Evolutionary conservation across 2,329 filamentous ascomycete genomes (phyloP).

Genomic region (Uncinocarpus reesii): DNA sequence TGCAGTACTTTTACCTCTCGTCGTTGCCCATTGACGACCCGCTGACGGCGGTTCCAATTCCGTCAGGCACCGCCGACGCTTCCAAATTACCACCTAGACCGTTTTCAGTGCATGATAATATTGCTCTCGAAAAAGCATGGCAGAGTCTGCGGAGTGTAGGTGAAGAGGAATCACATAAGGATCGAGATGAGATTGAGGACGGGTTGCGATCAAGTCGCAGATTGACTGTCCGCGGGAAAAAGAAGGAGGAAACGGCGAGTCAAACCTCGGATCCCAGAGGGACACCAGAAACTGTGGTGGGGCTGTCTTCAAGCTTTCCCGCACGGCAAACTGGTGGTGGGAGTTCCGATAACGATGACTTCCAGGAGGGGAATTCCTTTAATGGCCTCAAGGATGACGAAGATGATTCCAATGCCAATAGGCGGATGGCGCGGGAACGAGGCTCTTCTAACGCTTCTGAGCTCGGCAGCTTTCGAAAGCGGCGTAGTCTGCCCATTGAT

Average conservation of each 20-base stretch:
- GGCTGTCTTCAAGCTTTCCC: background rate
- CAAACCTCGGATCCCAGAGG: background rate
- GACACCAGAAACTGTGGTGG: background rate
- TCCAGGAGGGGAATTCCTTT: background rate
- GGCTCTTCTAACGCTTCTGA: constrained; percentile 14
- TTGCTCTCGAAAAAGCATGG: constrained; percentile 71
- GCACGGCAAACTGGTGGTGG: background rate
- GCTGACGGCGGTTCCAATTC: constrained; percentile 55
- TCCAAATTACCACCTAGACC: constrained; percentile 58
- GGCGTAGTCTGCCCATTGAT: constrained; percentile 27
- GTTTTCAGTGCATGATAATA: constrained; percentile 69
- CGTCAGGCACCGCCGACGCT: constrained; percentile 38
- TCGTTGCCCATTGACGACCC: constrained; percentile 78
- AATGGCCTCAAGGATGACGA: background rate
- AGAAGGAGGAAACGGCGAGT: background rate
- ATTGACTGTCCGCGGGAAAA: background rate
- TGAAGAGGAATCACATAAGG: constrained; percentile 5
- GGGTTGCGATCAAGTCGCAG: background rate
- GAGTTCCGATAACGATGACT: background rate
- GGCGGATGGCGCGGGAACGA: background rate
- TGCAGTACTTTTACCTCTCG: constrained; percentile 80
- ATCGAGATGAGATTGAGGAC: background rate
- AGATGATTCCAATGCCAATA: background rate
- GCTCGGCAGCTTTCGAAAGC: constrained; percentile 21
- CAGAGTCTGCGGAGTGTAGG: constrained; percentile 40